Evolutionary conservation across 1,284 basidiomycete species (phyloP), one percentile per base, ranked within the genome.

Genomic region (Ustilago nuda): DNA sequence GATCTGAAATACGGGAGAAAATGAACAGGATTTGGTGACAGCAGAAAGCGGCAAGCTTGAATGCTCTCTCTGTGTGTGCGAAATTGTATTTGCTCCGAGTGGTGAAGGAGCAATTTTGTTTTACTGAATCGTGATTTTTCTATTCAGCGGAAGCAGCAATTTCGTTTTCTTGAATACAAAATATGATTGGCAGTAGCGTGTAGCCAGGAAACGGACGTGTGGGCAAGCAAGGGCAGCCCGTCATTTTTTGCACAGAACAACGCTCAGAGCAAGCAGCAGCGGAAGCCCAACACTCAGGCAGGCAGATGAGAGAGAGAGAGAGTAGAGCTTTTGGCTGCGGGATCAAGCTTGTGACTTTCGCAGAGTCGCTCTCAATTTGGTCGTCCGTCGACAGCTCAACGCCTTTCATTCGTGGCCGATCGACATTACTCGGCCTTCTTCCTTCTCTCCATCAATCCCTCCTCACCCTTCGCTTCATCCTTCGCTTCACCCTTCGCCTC

Each of bases 321-420:
- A 56, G 27, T 5, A 45, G 43, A 45, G 1, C 43, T 6, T 45
- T 45, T 45, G 43, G 30, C 48, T 50, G 48, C 48, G 48, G 48
- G 54, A 56, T 27, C 45, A 36, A 36, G 52, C 51, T 54, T 54
- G 52, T 54, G 52, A 54, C 52, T 54, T 54, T 54, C 35, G 37
- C 52, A 7, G 15, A 33, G 17, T n/a, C 8, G 19, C 51, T 35
- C 17, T 12, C 48, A 51, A 13, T 30, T 51, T 51, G 12, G 50
- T 32, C 50, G 30, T 33, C 27, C 32, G 43, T 32, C 50, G 30
- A 51, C 27, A 51, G 43, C 43, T 45, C 43, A 19, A 45, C 43
- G 43, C 45, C 23, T 33, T 37, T 17, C 36, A 54, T 37, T 30
- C 27, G 37, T 33, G 32, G 12, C 43, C 45, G 35, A 58, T 35